Evolutionary conservation across 345 rosid species (phyloP).

Genomic region (Cardamine occulta): DNA sequence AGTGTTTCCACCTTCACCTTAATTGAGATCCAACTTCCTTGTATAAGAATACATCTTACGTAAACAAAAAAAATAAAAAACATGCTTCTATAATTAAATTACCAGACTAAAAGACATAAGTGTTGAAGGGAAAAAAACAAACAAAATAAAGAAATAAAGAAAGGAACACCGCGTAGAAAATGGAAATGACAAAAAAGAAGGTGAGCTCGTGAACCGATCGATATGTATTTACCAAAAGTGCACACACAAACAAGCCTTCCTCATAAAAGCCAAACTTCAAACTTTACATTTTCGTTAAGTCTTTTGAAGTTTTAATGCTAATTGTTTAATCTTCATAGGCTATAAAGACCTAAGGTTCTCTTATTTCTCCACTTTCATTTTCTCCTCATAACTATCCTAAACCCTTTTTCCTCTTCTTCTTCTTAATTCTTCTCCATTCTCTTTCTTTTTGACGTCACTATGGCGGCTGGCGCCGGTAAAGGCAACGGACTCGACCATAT

Average conservation of each 20-base stretch:
- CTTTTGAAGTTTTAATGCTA: constrained; percentile 10
- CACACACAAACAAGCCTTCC: constrained; percentile 8
- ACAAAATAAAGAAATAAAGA: neutral
- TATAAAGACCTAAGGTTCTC: constrained; percentile 19
- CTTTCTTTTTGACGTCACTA: constrained; percentile 9
- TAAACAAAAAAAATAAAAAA: too few relatives aligned
- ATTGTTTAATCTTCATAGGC: neutral
- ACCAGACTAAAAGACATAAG: too few relatives aligned
- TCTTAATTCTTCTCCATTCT: constrained; percentile 11
- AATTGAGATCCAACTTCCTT: too few relatives aligned
- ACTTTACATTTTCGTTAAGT: neutral
- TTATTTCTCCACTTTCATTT: constrained; percentile 1
- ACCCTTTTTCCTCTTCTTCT: neutral
- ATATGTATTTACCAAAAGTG: neutral
- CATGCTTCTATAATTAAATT: too few relatives aligned
- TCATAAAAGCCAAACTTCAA: constrained; percentile 18
- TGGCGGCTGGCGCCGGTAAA: constrained; percentile 41
- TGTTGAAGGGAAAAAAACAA: neutral
- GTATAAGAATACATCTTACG: too few relatives aligned
- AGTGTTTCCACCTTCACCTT: too few relatives aligned
- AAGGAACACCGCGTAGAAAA: neutral
- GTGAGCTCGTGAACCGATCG: constrained; percentile 24
- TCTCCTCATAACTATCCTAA: constrained; percentile 15
- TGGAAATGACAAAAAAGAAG: neutral
- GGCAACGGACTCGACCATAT: constrained; percentile 64